These are phyloP conservation scores for Lippia alba DNA, from an alignment of 305 asterid genomes.

Conservation along the genomic window DNA sequence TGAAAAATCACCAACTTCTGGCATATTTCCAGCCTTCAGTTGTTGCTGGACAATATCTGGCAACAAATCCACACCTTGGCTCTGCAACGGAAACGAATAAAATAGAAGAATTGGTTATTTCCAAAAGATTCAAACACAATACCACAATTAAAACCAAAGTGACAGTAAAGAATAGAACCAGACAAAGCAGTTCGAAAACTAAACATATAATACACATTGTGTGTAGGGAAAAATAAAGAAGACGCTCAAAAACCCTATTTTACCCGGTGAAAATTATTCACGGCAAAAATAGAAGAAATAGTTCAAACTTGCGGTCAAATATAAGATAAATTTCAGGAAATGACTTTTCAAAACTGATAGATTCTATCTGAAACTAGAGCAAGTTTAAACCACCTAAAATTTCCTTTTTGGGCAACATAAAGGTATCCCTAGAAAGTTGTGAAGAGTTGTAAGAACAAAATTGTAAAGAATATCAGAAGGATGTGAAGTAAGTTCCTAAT, in stretches of 20 bases:
- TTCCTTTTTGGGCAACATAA: background rate
- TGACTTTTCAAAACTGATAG: background rate
- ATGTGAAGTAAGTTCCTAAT: background rate
- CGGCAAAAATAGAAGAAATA: background rate
- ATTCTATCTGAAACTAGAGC: slow-evolving; percentile 1
- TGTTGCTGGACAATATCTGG: slow-evolving; percentile 77
- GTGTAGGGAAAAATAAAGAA: background rate
- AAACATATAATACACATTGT: slow-evolving; percentile 6
- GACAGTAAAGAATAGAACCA: background rate
- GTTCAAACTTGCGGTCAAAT: background rate
- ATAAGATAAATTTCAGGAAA: background rate
- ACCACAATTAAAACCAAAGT: background rate
- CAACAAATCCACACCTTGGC: slow-evolving; percentile 75
- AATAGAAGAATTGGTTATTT: background rate
- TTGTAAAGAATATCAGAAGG: background rate
- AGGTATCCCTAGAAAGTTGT: background rate
- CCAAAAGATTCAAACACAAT: background rate
- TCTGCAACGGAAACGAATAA: slow-evolving; percentile 48
- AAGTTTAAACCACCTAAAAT: background rate
- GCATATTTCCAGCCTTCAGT: slow-evolving; percentile 64
- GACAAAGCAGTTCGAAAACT: background rate
- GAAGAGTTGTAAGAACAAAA: background rate
- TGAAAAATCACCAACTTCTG: slow-evolving; percentile 46
- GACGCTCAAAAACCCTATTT: background rate
- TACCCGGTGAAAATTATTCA: background rate